Percentiles rank a stretch among this genome's conserved stretches.
phyloP scores from a whole-genome alignment of 1,284 basidiomycete species.

The Wallemia mellicola region DNA sequence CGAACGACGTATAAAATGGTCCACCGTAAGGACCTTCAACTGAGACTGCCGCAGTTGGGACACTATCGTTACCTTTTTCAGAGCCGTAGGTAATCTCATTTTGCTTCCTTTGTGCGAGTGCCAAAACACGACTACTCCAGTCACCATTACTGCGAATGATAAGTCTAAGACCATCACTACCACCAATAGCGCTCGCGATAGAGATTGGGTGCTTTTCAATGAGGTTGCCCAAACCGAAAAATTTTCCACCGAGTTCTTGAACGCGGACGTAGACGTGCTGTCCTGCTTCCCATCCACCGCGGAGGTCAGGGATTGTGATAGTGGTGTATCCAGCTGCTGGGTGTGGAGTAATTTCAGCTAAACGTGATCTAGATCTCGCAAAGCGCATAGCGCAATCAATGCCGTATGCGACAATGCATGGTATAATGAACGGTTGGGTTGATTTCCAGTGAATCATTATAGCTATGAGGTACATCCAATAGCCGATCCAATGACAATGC shows the following conservation, averaged over 20 bases:
- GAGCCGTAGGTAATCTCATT: background rate
- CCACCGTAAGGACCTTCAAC: slow-evolving; percentile 1
- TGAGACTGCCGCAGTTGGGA: background rate
- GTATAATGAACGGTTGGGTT: background rate
- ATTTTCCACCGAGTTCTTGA: background rate
- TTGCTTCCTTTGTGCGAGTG: background rate
- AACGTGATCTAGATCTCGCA: background rate
- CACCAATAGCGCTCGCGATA: background rate
- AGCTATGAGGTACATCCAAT: background rate
- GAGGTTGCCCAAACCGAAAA: background rate
- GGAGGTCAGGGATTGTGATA: background rate
- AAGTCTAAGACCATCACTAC: background rate
- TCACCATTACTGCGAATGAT: slow-evolving; percentile 1
- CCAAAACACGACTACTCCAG: background rate
- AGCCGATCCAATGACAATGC: slow-evolving; percentile 1
- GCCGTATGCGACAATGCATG: background rate
- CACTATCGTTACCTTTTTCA: background rate
- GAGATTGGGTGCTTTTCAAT: slow-evolving; percentile 1
- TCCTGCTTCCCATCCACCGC: background rate
- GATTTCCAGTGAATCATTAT: background rate
- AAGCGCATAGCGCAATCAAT: background rate
- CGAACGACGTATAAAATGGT: background rate
- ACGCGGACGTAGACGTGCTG: slow-evolving; percentile 1
- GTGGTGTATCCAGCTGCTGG: background rate
- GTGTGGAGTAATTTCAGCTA: background rate